Conservation (phyloP, 192 early-diverging fungal genomes). For the Coemansia sp. region DNA sequence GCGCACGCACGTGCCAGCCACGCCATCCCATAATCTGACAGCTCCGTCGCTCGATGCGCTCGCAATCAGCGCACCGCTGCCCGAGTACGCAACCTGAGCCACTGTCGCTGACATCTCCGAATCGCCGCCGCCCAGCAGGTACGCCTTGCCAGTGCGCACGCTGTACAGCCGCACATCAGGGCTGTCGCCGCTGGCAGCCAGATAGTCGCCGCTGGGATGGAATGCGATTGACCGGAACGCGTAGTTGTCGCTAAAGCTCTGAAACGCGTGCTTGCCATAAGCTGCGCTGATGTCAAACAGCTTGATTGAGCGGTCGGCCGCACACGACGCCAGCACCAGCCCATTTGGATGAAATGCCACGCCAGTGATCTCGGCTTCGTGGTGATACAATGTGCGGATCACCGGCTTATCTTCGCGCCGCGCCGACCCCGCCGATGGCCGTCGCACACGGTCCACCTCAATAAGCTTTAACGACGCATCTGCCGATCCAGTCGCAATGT, state of each 20-base stretch:
- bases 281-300: conserved; percentile 85
- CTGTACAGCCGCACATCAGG: conserved; percentile 81
- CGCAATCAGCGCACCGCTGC: conserved; percentile 70
- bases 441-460: conserved; percentile 75
- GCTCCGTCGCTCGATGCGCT: conserved; percentile 81
- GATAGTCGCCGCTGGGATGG: conserved; percentile 90
- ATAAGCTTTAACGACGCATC: conserved; percentile 91
- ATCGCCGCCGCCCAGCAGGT: conserved; percentile 56
- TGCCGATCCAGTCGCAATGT: conserved; percentile 84
- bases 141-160: conserved; percentile 82
- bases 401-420: conserved; percentile 78
- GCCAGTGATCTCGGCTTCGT: conserved; percentile 76
- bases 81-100: conserved; percentile 70
- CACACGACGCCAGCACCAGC: conserved; percentile 81
- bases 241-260: conserved; percentile 80
- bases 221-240: conserved; percentile 80
- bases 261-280: conserved; percentile 77
- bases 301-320: conserved; percentile 82
- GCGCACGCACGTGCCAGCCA: conserved; percentile 69
- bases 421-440: conserved; percentile 59
- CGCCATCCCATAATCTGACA: conserved; percentile 84
- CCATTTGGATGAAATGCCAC: conserved; percentile 92
- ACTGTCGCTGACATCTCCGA: conserved; percentile 37
- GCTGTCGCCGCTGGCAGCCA: conserved; percentile 77
- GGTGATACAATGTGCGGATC: conserved; percentile 88